Evolutionary conservation across 257 asterid species (phyloP), one percentile per base, ranked within the genome.

Genomic region (Striga asiatica): DNA sequence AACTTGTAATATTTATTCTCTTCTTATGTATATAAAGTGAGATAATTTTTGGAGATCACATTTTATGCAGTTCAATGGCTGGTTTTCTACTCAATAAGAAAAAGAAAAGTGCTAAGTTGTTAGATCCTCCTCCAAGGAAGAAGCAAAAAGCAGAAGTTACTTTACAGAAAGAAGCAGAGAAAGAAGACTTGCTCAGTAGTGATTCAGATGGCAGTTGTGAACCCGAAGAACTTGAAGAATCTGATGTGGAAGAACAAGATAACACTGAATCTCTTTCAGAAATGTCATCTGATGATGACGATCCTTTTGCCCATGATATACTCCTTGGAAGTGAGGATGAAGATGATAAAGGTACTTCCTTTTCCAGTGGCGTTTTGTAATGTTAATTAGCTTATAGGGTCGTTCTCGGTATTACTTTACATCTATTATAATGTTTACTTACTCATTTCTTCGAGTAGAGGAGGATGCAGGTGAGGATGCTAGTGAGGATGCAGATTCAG

Each of bases 201-300:
- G 93, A 78, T 42, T 73, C 80, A 11, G 94, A 77, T 45, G 71
- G 51, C 49, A 41, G 46, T 2, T 81, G 56, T 50, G 81, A 72
- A 32, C 65, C 65, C 8, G 71, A 76, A 25, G 64, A 31, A 46
- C 62, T 49, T 24, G 73, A 68, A 49, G 71, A 49, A 5, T 71
- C 70, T 29, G 77, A 76, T 47, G 72, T 20, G 31, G 85, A 84
- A 59, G 84, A 77, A 58, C 67, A 34, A 41, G 81, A 56, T 31
- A 35, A 43, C 7, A n/a, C n/a, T n/a, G 70, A 66, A 56, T 73
- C 94, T 20, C 82, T 72, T 52, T 85, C 89, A 43, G 94, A 81
- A 2, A 67, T 86, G 66, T 85, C 89, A 2, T 79, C 94, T 4
- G 85, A 66, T n/a, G 84, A 81, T 16, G 96, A 89, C 61, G 96